Conservation (phyloP, 2,329 filamentous ascomycete species). For the Xylariaceae sp. region DNA sequence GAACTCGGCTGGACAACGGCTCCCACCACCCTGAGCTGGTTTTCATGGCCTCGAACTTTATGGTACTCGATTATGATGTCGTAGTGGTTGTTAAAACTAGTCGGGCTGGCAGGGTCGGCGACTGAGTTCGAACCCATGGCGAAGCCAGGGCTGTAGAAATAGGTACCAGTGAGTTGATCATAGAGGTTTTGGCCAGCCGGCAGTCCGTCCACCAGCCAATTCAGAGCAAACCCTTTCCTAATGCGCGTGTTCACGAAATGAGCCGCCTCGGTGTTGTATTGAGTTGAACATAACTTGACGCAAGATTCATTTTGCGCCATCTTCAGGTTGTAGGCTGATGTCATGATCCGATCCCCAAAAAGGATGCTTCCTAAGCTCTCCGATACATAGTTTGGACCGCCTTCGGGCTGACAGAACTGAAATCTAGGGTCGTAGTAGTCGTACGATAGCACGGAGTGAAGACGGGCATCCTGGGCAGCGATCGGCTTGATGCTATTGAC, state of each 20-base stretch:
- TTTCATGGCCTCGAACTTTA: constrained; percentile 57
- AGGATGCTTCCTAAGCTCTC: constrained; percentile 94
- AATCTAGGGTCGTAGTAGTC: constrained; percentile 91
- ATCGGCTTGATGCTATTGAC: constrained; percentile 92
- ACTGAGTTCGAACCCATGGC: constrained; percentile 56
- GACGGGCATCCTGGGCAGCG: constrained; percentile 69
- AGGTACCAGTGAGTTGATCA: constrained; percentile 68
- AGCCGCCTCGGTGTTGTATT: constrained; percentile 59
- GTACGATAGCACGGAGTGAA: constrained; percentile 90
- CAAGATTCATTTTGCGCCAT: constrained; percentile 88
- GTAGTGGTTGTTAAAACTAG: constrained; percentile 86
- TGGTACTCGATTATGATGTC: constrained; percentile 93
- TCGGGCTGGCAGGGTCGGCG: constrained; percentile 47
- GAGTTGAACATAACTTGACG: constrained; percentile 67
- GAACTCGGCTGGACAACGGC: constrained; percentile 83
- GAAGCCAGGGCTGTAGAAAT: constrained; percentile 91
- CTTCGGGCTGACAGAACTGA: constrained; percentile 78
- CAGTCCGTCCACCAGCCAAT: constrained; percentile 92
- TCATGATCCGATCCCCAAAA: constrained; percentile 94
- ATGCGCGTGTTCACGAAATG: constrained; percentile 81
- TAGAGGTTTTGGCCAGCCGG: constrained; percentile 79
- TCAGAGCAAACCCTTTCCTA: constrained; percentile 79
- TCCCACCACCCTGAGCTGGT: constrained; percentile 82
- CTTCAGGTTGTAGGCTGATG: constrained; percentile 83
- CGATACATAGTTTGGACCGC: constrained; percentile 70